Evolutionary conservation across 345 rosid species (phyloP), one percentile per base, ranked within the genome.

Genomic region (Sisymbrium altissimum): DNA sequence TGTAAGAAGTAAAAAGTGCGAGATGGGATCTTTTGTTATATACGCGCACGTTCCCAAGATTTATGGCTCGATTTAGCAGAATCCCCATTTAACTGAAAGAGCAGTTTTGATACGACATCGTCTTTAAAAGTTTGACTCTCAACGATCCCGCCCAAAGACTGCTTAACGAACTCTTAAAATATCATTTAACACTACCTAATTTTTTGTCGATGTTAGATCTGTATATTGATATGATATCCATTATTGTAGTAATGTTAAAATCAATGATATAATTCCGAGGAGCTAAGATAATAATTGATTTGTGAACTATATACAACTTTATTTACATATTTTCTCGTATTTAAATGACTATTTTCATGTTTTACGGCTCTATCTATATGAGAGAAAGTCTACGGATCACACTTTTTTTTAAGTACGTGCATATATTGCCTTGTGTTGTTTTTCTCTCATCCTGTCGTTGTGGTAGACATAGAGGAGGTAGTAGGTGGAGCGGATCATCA

Each of bases 11-110:
- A 21, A 25, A 25, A 8, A 39, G 30, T 13, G 14, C 39, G 53
- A 70, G 9, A 10, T 60, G 39, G 23, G 73, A 68, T 75, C 74
- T 60, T 52, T 61, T 12, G n/a, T 52, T 68, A 63, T 68, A 75
- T 59, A 75, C 74, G 40, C 48, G 49, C 74, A 75, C 79, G 79
- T 75, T 75, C 64, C 64, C 69, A 32, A 75, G 3, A 75, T 60
- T 59, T 53, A 61, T 61, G 21, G 48, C 50, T 67, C 53, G 38
- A 49, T 67, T 53, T 33, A 33, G 36, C 1, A 27, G 9, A 33
- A 1, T 35, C 38, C 38, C 10, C 38, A 35, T 35, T 7, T 35
- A 35, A 32, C 7, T 32, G 35, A 32, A 32, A 32, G 35, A 32
- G 8, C 1, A 4, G 36, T 41, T 29, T 7, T 27, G 4, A 55